Conservation (phyloP, 1,284 basidiomycete genomes). For the Ustilago xerochloae region DNA sequence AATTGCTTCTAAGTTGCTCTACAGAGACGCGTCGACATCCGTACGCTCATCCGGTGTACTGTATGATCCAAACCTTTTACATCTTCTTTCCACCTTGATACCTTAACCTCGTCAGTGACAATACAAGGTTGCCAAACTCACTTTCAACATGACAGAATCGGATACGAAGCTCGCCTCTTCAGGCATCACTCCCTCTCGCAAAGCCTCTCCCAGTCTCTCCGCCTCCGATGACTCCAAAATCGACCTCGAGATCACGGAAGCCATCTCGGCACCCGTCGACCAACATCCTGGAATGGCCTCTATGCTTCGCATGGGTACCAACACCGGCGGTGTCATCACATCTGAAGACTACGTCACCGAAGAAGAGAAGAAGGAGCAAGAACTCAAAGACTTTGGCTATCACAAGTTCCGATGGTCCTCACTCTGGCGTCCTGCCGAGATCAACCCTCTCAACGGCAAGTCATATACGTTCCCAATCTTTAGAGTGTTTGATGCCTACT, state of each 20-base stretch:
- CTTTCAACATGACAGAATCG: not conserved
- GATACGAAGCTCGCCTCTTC: constrained; percentile 2
- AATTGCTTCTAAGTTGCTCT: too few relatives aligned
- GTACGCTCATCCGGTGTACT: too few relatives aligned
- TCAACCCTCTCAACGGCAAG: constrained; percentile 74
- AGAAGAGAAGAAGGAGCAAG: constrained; percentile 37
- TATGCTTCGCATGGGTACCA: constrained; percentile 41
- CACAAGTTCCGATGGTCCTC: constrained; percentile 61
- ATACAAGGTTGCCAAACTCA: not conserved
- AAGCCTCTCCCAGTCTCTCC: constrained; percentile 1
- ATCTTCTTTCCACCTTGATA: not conserved
- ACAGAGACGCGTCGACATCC: too few relatives aligned
- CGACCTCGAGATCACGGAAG: constrained; percentile 44
- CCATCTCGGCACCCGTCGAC: constrained; percentile 14
- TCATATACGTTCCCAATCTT: constrained; percentile 74
- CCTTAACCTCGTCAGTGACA: not conserved
- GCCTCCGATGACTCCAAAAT: constrained; percentile 32
- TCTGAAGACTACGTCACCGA: constrained; percentile 59
- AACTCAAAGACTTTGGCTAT: constrained; percentile 38
- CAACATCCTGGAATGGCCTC: constrained; percentile 39
- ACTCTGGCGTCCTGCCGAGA: constrained; percentile 63
- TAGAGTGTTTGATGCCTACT: constrained; percentile 73
- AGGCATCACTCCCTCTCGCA: constrained; percentile 3
- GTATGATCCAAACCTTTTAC: too few relatives aligned
- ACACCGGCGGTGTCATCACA: constrained; percentile 46